Conservation (phyloP, 2,329 filamentous ascomycete genomes). For the Pseudogymnoascus sp. region DNA sequence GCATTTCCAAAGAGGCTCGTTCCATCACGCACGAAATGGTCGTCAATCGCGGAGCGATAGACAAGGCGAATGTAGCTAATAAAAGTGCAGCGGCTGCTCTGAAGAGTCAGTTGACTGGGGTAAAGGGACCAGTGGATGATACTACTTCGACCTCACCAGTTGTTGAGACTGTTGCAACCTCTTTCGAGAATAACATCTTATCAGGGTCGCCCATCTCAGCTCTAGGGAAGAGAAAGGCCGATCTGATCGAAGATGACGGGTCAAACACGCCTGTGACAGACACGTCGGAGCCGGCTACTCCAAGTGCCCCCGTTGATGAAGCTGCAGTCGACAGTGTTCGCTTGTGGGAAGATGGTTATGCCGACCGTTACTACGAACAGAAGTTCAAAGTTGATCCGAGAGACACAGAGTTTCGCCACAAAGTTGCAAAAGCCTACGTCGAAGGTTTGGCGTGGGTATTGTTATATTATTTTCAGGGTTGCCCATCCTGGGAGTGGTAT, state of each 20-base stretch:
- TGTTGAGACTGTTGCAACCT: conserved; percentile 23
- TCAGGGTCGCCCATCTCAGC: conserved; percentile 37
- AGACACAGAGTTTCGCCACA: conserved; percentile 76
- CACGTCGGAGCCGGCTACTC: conserved; percentile 43
- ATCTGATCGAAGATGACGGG: conserved; percentile 53
- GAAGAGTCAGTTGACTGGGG: conserved; percentile 65
- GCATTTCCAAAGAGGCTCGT: conserved; percentile 46
- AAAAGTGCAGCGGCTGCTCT: conserved; percentile 88
- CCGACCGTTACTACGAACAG: conserved; percentile 91
- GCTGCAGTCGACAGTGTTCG: conserved; percentile 71
- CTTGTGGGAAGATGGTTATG: conserved; percentile 92
- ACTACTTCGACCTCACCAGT: conserved; percentile 11
- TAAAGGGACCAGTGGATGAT: conserved; percentile 22
- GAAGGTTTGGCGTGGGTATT: conserved; percentile 94
- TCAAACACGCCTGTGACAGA: conserved; percentile 45
- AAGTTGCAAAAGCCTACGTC: conserved; percentile 84
- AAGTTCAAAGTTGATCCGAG: conserved; percentile 81
- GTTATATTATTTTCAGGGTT: conserved; percentile 95
- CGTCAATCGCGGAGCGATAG: conserved; percentile 59
- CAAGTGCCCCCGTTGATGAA: conserved; percentile 45
- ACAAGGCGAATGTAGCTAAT: conserved; percentile 72
- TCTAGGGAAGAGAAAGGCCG: conserved; percentile 69
- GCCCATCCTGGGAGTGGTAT: conserved; percentile 98
- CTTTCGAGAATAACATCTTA: conserved; percentile 7
- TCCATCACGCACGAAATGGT: conserved; percentile 80